Base-by-base conservation (phyloP, 2,329 filamentous ascomycete species). In the Fusarium chaquense region DNA sequence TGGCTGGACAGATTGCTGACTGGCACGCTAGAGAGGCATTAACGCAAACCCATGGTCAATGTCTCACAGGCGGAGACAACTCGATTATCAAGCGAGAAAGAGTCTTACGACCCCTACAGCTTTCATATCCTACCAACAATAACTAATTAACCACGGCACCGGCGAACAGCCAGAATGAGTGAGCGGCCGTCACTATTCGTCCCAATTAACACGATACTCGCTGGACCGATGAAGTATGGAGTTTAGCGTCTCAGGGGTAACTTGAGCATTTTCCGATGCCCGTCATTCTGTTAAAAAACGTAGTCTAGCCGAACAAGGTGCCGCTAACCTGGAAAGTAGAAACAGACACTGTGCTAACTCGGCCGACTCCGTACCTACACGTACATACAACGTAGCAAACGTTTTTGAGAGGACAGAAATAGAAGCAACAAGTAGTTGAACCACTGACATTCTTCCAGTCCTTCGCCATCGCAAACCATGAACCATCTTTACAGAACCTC, bases 211-310 rank as follows among this genome's bases (percentile, higher is more conserved):
- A 56, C 67, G 60, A 73, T 71, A 56, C 62, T 62, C 54, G 59
- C 38, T 73, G 51, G 65, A 45, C 68, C 68, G 68, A 68, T 72
- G 54, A 56, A 49, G 70, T 47, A 54, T 62, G 43, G 60, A 60
- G 70, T 56, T 58, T 65, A 52, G 65, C 69, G 66, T 53, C 57
- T 59, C 70, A 73, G 71, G 71, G 71, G 71, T 47, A 36, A 46
- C 22, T 36, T 46, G 41, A 65, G 44, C 53, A 52, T 46, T 50
- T 54, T 64, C 40, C 32, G 24, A 61, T 65, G 64, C 54, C 55
- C 55, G 59, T 65, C 67, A 68, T 58, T 65, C 52, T 67, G 41
- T 55, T 26, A 45, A 38, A 55, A 60, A 60, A 38, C 38, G 67
- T 59, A 68, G 52, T 38, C 64, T 68, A 58, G 18, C 55, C 64